Conservation (phyloP, 768 basidiomycete species). For the Termitomyces sp. region DNA sequence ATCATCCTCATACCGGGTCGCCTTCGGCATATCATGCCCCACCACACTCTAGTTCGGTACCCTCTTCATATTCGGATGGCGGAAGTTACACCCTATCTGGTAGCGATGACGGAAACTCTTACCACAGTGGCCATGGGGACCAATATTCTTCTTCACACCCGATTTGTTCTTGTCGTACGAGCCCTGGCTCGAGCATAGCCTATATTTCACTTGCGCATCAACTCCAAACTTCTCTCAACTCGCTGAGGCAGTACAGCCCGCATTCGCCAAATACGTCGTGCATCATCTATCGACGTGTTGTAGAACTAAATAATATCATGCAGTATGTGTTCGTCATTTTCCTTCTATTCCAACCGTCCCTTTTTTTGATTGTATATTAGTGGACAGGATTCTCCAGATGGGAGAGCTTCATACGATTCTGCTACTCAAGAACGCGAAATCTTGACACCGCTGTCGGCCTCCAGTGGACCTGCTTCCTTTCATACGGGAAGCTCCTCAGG, state of each 20-base stretch:
- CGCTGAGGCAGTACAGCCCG: slow-evolving; percentile 58
- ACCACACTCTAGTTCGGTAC: slow-evolving; percentile 18
- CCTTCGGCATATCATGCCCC: slow-evolving; percentile 22
- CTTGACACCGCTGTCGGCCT: slow-evolving; percentile 47
- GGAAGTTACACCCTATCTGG: slow-evolving; percentile 30
- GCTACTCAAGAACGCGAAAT: slow-evolving; percentile 63
- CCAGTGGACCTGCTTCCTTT: slow-evolving; percentile 43
- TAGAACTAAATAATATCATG: slow-evolving; percentile 57
- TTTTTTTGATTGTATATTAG: slow-evolving; percentile 22
- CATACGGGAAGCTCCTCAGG: slow-evolving; percentile 34
- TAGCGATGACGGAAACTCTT: slow-evolving; percentile 35
- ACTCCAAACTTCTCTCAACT: slow-evolving; percentile 49
- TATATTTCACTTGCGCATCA: slow-evolving; percentile 61
- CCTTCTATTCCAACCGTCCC: background rate
- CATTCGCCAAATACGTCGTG: slow-evolving; percentile 53
- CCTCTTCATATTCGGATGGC: slow-evolving; percentile 35
- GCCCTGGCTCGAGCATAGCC: slow-evolving; percentile 51
- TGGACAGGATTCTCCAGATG: slow-evolving; percentile 46
- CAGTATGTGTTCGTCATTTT: slow-evolving; percentile 45
- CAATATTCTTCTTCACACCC: slow-evolving; percentile 29
- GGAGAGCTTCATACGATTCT: slow-evolving; percentile 48
- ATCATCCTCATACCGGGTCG: slow-evolving; percentile 20
- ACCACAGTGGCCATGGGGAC: slow-evolving; percentile 30
- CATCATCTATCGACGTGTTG: slow-evolving; percentile 50
- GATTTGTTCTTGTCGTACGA: slow-evolving; percentile 61